Base-by-base conservation (phyloP, 305 asterid species). In the Plantago coronopus region DNA sequence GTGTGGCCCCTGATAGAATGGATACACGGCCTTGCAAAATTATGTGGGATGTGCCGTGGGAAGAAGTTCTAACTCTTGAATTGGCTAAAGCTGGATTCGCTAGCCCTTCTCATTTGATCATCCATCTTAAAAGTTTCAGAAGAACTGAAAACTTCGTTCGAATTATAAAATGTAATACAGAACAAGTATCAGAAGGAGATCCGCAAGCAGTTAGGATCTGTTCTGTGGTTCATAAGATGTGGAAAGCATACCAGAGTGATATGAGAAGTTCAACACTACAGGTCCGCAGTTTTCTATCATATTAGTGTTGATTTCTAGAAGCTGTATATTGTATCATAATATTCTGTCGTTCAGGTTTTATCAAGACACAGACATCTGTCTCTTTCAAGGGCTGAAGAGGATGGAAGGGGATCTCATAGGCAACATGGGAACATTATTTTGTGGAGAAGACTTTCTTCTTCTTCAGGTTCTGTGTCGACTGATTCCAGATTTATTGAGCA, bases 11-110 rank as follows among this genome's bases (percentile, higher is more conserved):
- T 59, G 96, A 89, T 77, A 83, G 57, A 80, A 76, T 85, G 94
- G 99, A 89, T 64, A 80, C 67, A 75, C 87, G 74, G 62, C 99
- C 99, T 58, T 87, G 99, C 89, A 93, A 87, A 76, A 93, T 93
- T 76, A 78, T 76, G 86, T 93, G 99, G 99, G 97, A 89, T 75
- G 97, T 89, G 54, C 83, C 90, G 16, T 93, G 99, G 99, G 93
- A 82, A 74, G 91, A 89, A 56, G 74, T 93, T 59, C 67, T 93
- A 87, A 68, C 96, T 55, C 84, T 93, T 57, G 99, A 93, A 69
- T 71, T 89, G 81, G 99, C 97, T 59, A 93, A 87, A 89, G 95
- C 94, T 75, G 95, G 95, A 50, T 78, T 71, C 66, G 70, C 77
- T 44, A 72, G 43, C 71, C 89, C 97, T 56, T 82, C 95, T 63